Evolutionary conservation across 257 asterid species (phyloP), one percentile per base, ranked within the genome.

Genomic region (Forsythia suspensa): DNA sequence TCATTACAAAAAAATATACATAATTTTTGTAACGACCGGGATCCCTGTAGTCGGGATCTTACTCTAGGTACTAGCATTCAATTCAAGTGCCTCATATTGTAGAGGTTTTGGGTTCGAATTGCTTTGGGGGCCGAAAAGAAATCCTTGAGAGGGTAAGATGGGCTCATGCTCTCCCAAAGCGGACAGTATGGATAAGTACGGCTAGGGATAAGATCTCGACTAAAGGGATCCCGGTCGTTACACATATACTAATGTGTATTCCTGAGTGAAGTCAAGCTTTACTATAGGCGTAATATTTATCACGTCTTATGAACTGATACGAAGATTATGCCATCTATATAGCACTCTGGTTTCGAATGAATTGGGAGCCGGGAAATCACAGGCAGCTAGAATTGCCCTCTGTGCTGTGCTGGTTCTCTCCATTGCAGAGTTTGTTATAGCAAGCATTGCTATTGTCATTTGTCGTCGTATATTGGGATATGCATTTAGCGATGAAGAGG

Each of bases 261-360:
- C 16, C 18, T 16, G 13, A 46, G 5, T 11, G 55, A 46, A 46
- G 55, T 18, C 3, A 2, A 52, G 24, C 10, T 16, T 52, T 52
- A 52, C 59, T 51, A 15, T 51, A 3, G 20, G 59, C 15, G 18
- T 51, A 16, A 51, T 51, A 16, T 51, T 51, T 5, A 51, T 51
- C 59, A 51, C 7, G 59, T 51, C 63, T 20, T 59, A 59, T 20
- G 36, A 51, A 29, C 75, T 72, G 29, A 38, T 70, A 71, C 20
- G 29, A 12, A 15, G 4, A 18, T n/a, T 34, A 12, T 41, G 24
- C 40, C 13, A 36, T 36, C 15, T 81, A 68, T 84, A 65, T 68
- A 93, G 97, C 77, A 90, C 95, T 69, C 84, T 91, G 77, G 86
- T 93, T 75, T 88, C 97, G 5, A 93, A 93, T 44, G 93, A 89